These are phyloP conservation scores for Fraxinus anomala DNA, from an alignment of 257 asterid genomes.

Conservation along the genomic window DNA sequence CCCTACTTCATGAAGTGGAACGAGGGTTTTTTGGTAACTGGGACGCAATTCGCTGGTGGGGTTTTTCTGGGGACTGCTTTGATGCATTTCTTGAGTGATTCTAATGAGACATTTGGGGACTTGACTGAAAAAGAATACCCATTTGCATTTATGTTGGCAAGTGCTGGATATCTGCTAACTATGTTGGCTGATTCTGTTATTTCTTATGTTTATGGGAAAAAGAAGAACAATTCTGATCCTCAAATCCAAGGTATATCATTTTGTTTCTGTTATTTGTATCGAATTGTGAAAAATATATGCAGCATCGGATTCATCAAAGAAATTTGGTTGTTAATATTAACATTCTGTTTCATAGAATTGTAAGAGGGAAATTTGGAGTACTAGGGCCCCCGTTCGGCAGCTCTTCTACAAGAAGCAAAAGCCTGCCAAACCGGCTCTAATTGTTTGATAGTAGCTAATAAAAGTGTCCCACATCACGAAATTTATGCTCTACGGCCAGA, in stretches of 20 bases:
- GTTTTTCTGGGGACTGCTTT: constrained; percentile 79
- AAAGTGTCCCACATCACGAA: constrained; percentile 7
- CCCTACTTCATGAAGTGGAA: constrained; percentile 86
- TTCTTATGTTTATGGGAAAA: constrained; percentile 53
- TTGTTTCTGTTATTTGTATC: neutral
- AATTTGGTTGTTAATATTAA: too few relatives aligned
- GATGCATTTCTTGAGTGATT: constrained; percentile 91
- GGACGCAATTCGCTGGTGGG: constrained; percentile 94
- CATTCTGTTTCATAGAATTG: too few relatives aligned
- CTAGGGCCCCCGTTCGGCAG: too few relatives aligned
- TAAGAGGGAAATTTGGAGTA: too few relatives aligned
- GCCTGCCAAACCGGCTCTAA: too few relatives aligned
- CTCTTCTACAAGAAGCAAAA: too few relatives aligned
- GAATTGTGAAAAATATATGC: neutral
- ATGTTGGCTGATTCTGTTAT: constrained; percentile 79
- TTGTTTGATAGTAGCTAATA: too few relatives aligned
- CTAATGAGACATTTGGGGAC: constrained; percentile 71
- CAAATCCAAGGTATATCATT: constrained; percentile 53
- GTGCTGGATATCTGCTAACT: constrained; percentile 74
- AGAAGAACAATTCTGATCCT: neutral
- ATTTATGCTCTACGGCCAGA: constrained; percentile 16
- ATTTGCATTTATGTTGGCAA: constrained; percentile 81
- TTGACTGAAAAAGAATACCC: constrained; percentile 69
- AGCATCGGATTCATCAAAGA: neutral
- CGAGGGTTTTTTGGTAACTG: constrained; percentile 70